These are phyloP conservation scores for Apiospora rasikravindrae DNA, from an alignment of 2,329 filamentous ascomycete genomes.

Conservation along the genomic window DNA sequence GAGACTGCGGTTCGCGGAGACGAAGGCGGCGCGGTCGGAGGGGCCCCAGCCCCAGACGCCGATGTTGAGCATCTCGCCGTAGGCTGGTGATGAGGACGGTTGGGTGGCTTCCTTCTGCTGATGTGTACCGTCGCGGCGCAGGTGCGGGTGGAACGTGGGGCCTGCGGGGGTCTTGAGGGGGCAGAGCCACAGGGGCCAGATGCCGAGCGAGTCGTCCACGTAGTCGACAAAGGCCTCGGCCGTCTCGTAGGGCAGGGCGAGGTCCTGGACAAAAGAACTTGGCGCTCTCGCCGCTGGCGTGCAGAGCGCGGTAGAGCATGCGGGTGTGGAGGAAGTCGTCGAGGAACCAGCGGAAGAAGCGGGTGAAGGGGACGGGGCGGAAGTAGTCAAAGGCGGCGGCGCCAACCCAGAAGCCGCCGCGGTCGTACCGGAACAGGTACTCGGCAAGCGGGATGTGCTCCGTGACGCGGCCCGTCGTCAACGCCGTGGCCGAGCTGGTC, in stretches of 20 bases:
- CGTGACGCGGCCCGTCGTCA: constrained; percentile 30
- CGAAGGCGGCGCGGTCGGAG: constrained; percentile 60
- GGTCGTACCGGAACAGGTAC: constrained; percentile 79
- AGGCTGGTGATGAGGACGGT: constrained; percentile 25
- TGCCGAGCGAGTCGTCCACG: constrained; percentile 54
- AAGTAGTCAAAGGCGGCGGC: constrained; percentile 71
- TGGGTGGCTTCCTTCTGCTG: not conserved
- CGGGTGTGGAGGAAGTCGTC: constrained; percentile 77
- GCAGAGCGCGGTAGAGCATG: constrained; percentile 75
- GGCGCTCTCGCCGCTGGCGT: constrained; percentile 68
- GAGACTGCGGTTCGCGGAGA: constrained; percentile 71
- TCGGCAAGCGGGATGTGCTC: constrained; percentile 72
- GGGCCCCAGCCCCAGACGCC: constrained; percentile 84
- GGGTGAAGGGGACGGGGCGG: constrained; percentile 66
- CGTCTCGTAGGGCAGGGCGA: constrained; percentile 60
- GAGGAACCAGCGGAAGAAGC: constrained; percentile 69
- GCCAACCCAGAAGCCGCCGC: constrained; percentile 77
- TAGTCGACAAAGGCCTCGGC: constrained; percentile 61
- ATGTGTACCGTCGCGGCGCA: constrained; percentile 33
- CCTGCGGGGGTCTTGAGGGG: constrained; percentile 54
- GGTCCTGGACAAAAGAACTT: constrained; percentile 74
- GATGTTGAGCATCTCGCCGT: constrained; percentile 59
- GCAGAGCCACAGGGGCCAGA: constrained; percentile 67
- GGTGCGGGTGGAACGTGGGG: constrained; percentile 62
- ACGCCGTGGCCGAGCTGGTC: not conserved